A percentile compares a stretch with the other conserved stretches of the same genome.
Evolutionary conservation across 2,329 filamentous ascomycete genomes (phyloP).

Genomic region (Cladosporium austrohemisphaericum): DNA sequence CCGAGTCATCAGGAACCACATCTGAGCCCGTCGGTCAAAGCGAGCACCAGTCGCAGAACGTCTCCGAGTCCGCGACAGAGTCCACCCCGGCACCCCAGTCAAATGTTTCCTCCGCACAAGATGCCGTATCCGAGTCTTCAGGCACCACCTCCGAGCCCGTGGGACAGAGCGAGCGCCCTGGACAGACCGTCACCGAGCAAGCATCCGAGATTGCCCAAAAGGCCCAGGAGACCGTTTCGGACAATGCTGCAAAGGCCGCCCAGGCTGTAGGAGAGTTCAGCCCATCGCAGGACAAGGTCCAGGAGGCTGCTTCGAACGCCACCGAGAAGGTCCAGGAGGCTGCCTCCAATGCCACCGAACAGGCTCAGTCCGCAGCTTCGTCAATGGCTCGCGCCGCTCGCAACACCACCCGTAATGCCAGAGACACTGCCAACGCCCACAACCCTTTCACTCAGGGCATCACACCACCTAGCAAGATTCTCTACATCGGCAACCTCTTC

Average conservation of each 20-base stretch:
- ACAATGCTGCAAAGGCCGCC: slow-evolving; percentile 27
- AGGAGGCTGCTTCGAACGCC: slow-evolving; percentile 24
- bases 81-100: slow-evolving; percentile 9
- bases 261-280: slow-evolving; percentile 4
- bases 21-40: slow-evolving; percentile 18
- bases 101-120: slow-evolving; percentile 13
- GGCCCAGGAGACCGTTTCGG: slow-evolving; percentile 17
- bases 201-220: slow-evolving; percentile 18
- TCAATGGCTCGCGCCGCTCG: slow-evolving; percentile 16
- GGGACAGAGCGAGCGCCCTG: slow-evolving; percentile 20
- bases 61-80: slow-evolving; percentile 7
- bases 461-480: slow-evolving; percentile 27
- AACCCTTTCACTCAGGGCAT: neutral
- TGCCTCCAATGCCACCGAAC: slow-evolving; percentile 14
- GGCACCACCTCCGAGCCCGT: slow-evolving; percentile 18
- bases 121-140: slow-evolving; percentile 21
- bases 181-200: slow-evolving; percentile 15
- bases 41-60: slow-evolving; percentile 1
- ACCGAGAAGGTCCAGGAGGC: slow-evolving; percentile 17
- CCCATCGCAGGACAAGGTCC: neutral
- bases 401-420: slow-evolving; percentile 19
- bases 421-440: neutral
- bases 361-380: slow-evolving; percentile 17
- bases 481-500: slow-evolving; percentile 68
- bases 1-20: slow-evolving; percentile 23